A percentile compares a stretch with the other conserved stretches of the same genome.
Conservation (phyloP, 257 asterid species). For the Fraxinus cuspidata region DNA sequence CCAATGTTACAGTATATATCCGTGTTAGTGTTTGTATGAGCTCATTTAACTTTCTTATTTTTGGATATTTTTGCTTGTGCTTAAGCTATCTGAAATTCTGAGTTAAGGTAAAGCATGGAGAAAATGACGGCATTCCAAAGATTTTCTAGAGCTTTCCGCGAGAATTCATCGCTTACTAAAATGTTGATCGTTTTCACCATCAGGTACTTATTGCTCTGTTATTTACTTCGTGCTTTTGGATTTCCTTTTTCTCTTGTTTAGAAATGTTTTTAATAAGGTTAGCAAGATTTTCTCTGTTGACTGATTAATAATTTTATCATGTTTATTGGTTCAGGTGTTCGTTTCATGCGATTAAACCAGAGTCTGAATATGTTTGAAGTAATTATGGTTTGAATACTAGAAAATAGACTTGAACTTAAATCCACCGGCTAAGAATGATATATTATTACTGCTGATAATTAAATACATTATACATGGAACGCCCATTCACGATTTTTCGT, state of each 20-base stretch:
- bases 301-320: not conserved
- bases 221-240: not conserved
- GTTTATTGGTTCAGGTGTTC: not conserved
- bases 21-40: not conserved
- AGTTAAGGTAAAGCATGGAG: slow-evolving; percentile 30
- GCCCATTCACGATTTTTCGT: not conserved
- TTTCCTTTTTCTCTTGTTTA: not conserved
- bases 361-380: not conserved
- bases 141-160: slow-evolving; percentile 56
- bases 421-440: slow-evolving; percentile 1
- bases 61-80: not conserved
- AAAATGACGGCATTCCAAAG: slow-evolving; percentile 56
- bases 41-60: not conserved
- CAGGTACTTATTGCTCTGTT: slow-evolving; percentile 38
- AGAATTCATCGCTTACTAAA: slow-evolving; percentile 59
- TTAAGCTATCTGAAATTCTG: slow-evolving; percentile 28
- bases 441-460: not conserved
- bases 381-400: not conserved
- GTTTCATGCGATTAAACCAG: not conserved
- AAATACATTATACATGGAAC: not conserved
- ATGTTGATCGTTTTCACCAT: slow-evolving; percentile 59
- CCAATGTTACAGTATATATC: not conserved
- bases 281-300: not conserved
- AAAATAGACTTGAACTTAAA: not conserved
- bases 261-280: slow-evolving; percentile 8